phyloP scores from a whole-genome alignment of 1,284 basidiomycete species.

The Leccinum subspadiceum region DNA sequence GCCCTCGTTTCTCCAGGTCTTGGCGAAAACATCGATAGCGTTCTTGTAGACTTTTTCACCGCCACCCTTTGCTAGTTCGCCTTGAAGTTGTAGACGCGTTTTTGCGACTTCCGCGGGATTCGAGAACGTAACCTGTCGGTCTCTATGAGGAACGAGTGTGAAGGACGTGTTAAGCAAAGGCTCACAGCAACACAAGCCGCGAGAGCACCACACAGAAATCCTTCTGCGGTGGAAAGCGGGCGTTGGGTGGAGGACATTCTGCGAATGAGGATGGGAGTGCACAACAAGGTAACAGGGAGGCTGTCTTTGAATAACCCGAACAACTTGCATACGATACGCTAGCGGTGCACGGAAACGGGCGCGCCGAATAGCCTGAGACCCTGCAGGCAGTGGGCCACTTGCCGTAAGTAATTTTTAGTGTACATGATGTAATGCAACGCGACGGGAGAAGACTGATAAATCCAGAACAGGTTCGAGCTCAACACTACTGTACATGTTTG shows the following conservation, averaged over 20 bases:
- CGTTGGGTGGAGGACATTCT: slow-evolving; percentile 24
- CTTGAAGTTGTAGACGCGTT: slow-evolving; percentile 92
- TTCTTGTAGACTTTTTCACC: slow-evolving; percentile 83
- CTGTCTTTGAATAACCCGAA: background rate
- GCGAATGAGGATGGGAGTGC: background rate
- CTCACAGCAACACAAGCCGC: slow-evolving; percentile 84
- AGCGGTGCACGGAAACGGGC: background rate
- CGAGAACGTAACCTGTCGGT: slow-evolving; percentile 70
- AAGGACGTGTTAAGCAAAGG: background rate
- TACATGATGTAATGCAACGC: background rate
- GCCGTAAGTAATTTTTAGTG: background rate
- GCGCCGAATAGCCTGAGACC: background rate
- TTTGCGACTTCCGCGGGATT: slow-evolving; percentile 92
- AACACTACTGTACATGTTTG: background rate
- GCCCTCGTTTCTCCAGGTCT: slow-evolving; percentile 92
- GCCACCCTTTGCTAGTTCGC: slow-evolving; percentile 80
- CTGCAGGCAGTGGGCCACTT: background rate
- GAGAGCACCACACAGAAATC: slow-evolving; percentile 83
- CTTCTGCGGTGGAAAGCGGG: slow-evolving; percentile 65
- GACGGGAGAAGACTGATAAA: background rate
- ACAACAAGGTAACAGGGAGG: background rate
- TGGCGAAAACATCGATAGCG: slow-evolving; percentile 82
- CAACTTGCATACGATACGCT: background rate
- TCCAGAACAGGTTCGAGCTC: background rate
- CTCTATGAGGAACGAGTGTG: slow-evolving; percentile 5